Base-by-base conservation (phyloP, 2,329 filamentous ascomycete genomes). In the Sarocladiaceae sp. region DNA sequence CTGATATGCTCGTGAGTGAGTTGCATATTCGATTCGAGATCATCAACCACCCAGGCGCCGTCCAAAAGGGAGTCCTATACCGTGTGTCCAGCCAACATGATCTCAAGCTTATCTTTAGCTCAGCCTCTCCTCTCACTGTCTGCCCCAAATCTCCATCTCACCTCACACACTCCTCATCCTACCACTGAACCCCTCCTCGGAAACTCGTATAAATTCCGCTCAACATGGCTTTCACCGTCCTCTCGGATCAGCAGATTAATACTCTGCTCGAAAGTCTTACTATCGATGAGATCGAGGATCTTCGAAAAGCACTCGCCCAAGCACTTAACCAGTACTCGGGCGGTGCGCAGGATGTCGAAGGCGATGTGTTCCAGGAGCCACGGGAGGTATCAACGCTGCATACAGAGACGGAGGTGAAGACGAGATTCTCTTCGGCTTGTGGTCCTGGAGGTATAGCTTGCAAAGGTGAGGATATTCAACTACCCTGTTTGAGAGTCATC, bases 391-490 rank as follows among this genome's bases (percentile, higher is more conserved):
- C 73, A 0, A 71, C 82, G 7, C 64, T 74, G 36, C 78, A 77
- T 23, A 62, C 68, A 1, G 65, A 64, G 0, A 78, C 76, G 15
- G 75, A 75, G 36, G 72, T 76, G 26, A 85, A 81, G 17, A 88
- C 84, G 2, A 69, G 90, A 20, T 90, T 90, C 63, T 90, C 90
- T 84, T 87, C 87, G 0, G 86, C 86, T 1, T 82, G 78, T 22
- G 83, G 83, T 54, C 79, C 80, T 0, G 66, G 71, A 7, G 82
- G 80, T 25, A 84, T 88, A 56, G 85, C 82, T 3, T 79, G 90
- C 60, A 92, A 92, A 72, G 80, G 81, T 79, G 57, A 55, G 64
- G n/a, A n/a, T n/a, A n/a, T n/a, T n/a, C n/a, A n/a, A n/a, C n/a
- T n/a, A 33, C 29, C 29, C 29, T 15, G 10, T 15, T 33, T 15